phyloP scores from a whole-genome alignment of 2,329 filamentous ascomycete species.

The Arthrocladium fulminans region DNA sequence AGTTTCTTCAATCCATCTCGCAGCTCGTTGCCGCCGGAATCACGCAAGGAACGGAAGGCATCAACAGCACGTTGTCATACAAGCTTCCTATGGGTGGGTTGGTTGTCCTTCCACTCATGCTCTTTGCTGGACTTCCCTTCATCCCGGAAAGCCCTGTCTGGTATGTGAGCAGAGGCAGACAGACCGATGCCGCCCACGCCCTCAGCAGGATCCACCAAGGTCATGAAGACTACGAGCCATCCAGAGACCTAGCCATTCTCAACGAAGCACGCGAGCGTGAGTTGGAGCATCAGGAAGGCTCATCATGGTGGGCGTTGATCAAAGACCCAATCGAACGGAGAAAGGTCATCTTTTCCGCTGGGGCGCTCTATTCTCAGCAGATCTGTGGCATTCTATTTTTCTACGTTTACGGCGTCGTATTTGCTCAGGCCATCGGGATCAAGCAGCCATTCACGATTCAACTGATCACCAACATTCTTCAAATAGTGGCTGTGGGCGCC shows the following conservation, averaged over 20 bases:
- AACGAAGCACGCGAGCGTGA: conserved; percentile 23
- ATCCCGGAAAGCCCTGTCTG: conserved; percentile 27
- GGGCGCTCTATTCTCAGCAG: conserved; percentile 40
- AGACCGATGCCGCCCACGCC: conserved; percentile 25
- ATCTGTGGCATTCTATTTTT: conserved; percentile 44
- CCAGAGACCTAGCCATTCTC: conserved; percentile 22
- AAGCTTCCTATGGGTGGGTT: conserved; percentile 25
- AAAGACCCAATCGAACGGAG: conserved; percentile 39
- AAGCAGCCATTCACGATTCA: conserved; percentile 36
- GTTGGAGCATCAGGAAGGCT: conserved; percentile 23
- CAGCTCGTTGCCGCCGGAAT: conserved; percentile 26
- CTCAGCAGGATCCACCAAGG: conserved; percentile 30
- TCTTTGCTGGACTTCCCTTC: conserved; percentile 23
- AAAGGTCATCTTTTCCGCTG: conserved; percentile 39
- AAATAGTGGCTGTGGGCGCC: conserved; percentile 34
- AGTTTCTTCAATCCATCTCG: conserved; percentile 26
- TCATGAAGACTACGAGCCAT: conserved; percentile 26
- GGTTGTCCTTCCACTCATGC: conserved; percentile 21
- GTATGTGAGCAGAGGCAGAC: conserved; percentile 26
- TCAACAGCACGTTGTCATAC: conserved; percentile 22
- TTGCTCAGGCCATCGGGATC: conserved; percentile 36
- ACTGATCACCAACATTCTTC: conserved; percentile 36
- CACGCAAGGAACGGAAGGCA: conserved; percentile 25
- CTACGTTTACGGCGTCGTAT: conserved; percentile 38
- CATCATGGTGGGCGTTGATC: conserved; percentile 34